Evolutionary conservation across 1,284 basidiomycete genomes (phyloP).

Genomic region (Psilocybe mexicana): DNA sequence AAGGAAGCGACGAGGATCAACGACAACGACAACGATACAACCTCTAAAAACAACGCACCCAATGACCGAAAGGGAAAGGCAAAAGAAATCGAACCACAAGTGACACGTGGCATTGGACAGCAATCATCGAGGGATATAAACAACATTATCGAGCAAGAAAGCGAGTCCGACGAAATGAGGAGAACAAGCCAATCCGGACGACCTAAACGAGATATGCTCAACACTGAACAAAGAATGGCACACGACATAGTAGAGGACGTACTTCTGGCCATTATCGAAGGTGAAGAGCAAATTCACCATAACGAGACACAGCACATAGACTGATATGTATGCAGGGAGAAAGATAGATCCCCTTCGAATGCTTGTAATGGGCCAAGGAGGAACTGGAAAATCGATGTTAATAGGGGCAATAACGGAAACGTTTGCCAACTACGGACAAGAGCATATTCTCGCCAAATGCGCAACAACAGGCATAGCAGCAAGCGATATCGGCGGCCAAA

Average conservation of each 20-base stretch:
- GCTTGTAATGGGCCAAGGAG: conserved; percentile 28
- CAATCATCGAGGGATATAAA: too few species aligned
- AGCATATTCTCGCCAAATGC: conserved; percentile 23
- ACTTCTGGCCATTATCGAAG: background rate
- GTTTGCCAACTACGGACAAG: conserved; percentile 16
- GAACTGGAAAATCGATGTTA: conserved; percentile 36
- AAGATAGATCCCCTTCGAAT: conserved; percentile 16
- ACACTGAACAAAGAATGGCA: conserved; percentile 8
- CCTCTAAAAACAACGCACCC: too few species aligned
- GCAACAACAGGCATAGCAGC: conserved; percentile 37
- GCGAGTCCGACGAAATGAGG: background rate
- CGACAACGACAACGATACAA: too few species aligned
- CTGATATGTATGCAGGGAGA: background rate
- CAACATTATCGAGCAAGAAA: too few species aligned
- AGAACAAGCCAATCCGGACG: background rate
- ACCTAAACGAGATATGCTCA: background rate
- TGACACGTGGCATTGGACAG: too few species aligned
- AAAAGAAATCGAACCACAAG: too few species aligned
- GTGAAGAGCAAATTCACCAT: too few species aligned
- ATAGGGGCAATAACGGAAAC: conserved; percentile 30
- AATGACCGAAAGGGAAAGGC: too few species aligned
- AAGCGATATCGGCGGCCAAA: conserved; percentile 29
- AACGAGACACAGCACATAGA: background rate
- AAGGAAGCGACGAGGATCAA: too few species aligned
- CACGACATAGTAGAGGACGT: conserved; percentile 14